These are phyloP conservation scores for Dendrobium officinale DNA, from an alignment of 106 monocot genomes.

Conservation along the genomic window DNA sequence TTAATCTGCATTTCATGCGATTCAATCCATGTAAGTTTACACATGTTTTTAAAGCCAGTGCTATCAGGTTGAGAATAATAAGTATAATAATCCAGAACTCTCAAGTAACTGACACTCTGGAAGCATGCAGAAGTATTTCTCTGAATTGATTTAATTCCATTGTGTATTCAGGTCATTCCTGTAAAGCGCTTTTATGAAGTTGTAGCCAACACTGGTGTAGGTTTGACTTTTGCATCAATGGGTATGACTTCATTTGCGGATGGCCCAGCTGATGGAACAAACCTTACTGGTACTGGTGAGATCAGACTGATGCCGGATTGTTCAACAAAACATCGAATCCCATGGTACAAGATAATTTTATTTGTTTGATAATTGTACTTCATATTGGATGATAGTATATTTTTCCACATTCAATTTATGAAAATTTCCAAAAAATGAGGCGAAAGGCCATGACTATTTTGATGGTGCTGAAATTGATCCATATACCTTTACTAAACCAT, in stretches of 20 bases:
- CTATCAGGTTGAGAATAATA: background rate
- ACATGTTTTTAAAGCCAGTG: background rate
- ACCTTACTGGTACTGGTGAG: constrained; percentile 75
- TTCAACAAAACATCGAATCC: constrained; percentile 57
- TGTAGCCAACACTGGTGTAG: constrained; percentile 64
- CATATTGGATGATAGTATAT: background rate
- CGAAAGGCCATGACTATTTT: background rate
- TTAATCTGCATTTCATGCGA: constrained; percentile 2
- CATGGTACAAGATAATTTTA: constrained; percentile 49
- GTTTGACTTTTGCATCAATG: constrained; percentile 74
- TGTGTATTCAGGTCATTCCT: constrained; percentile 61
- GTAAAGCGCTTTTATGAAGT: constrained; percentile 72
- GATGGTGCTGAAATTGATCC: background rate
- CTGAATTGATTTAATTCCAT: constrained; percentile 6
- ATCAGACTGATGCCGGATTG: constrained; percentile 87
- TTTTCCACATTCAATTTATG: background rate
- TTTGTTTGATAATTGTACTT: background rate
- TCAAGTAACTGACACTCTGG: background rate
- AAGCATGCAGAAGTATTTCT: background rate
- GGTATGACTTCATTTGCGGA: constrained; percentile 69
- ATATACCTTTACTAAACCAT: background rate
- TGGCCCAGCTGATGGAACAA: constrained; percentile 60
- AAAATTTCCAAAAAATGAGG: background rate
- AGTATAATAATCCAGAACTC: background rate
- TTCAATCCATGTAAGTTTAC: background rate